Base-by-base conservation (phyloP, 2,329 filamentous ascomycete species). In the Ophiostoma montium region DNA sequence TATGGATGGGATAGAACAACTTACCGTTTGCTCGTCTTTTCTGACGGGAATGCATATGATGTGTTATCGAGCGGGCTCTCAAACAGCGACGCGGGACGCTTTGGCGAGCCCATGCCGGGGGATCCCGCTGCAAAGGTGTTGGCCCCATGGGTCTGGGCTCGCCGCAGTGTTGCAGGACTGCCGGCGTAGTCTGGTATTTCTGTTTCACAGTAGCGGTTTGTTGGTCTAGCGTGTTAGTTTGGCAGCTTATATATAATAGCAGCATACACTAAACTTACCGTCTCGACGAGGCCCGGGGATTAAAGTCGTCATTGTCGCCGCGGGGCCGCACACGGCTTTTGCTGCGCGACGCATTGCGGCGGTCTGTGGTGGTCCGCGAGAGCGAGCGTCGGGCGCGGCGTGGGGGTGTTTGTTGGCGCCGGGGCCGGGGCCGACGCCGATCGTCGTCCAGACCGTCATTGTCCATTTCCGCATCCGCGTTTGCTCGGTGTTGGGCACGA, bases 101-200 rank as follows among this genome's bases (percentile, higher is more conserved):
- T 65, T 16, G 65, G 65, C 48, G 65, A 63, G 51, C 58, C 60
- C 45, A 64, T 50, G 57, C 64, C 68, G 21, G 63, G 62, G 47
- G 63, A 59, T 13, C 65, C 61, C 10, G 63, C 59, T 38, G 60
- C 54, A 52, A 64, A 60, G 13, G 66, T 64, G 27, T 49, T 39
- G n/a, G 48, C 57, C 57, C 48, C 61, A 30, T 53, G 61, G 23
- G 63, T 63, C 45, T 64, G 61, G 13, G 63, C 59, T 50, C 62
- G 58, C 19, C 54, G 55, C 11, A 56, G 42, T 11, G 47, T 35
- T 10, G 50, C 45, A 4, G 52, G 50, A 18, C 31, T 41, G 13
- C 38, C 38, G n/a, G 41, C 41, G 19, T 52, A 36, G 13, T 51
- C 47, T 2, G 52, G 50, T 19, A 50, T 9, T 10, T 56, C 55